Conservation (phyloP, 805 yeast species). For the Candida quercuum region DNA sequence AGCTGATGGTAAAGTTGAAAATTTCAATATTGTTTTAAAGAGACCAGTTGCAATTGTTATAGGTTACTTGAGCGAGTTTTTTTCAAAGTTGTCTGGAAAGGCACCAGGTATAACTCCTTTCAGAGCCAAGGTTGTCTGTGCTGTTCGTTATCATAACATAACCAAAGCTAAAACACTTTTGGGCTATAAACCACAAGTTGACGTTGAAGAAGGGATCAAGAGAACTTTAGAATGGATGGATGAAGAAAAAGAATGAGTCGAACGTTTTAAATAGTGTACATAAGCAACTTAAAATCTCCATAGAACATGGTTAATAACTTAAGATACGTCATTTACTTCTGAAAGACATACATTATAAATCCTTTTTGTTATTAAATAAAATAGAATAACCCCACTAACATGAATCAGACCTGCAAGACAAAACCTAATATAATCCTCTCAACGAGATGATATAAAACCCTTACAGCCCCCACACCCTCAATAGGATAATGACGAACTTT, state of each 20-base stretch:
- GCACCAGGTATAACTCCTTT: conserved; percentile 95
- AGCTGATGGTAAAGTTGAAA: conserved; percentile 83
- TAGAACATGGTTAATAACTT: too few species aligned
- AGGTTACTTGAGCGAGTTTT: conserved; percentile 77
- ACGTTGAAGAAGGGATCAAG: conserved; percentile 71
- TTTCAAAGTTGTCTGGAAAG: conserved; percentile 65
- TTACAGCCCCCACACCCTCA: too few species aligned
- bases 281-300: too few species aligned
- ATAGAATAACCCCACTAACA: too few species aligned
- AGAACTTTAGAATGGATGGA: conserved; percentile 86
- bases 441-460: too few species aligned
- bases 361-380: too few species aligned
- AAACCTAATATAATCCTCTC: too few species aligned
- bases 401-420: too few species aligned
- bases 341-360: too few species aligned
- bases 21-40: conserved; percentile 58
- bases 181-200: conserved; percentile 78
- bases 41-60: conserved; percentile 73
- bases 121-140: conserved; percentile 89
- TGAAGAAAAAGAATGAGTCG: conserved; percentile 35
- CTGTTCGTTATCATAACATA: conserved; percentile 89
- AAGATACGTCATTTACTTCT: too few species aligned
- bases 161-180: conserved; percentile 74
- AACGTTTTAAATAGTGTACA: too few species aligned
- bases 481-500: too few species aligned